Percentiles rank a stretch among this genome's conserved stretches.
Evolutionary conservation across 306 rosid species (phyloP).

Genomic region (Betula pendula): DNA sequence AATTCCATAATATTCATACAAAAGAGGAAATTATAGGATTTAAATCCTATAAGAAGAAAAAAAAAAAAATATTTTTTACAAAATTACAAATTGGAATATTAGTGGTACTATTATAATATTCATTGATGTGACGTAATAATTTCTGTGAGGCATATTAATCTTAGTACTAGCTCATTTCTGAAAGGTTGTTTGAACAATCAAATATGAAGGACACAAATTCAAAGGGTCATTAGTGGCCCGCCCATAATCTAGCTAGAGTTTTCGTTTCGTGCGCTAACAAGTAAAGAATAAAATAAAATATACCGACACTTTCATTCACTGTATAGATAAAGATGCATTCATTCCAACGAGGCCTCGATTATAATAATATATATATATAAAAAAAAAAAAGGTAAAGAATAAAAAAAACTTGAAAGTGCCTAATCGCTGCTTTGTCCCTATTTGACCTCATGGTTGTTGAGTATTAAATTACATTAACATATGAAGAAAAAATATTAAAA

Average conservation of each 20-base stretch:
- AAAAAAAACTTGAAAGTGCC: not conserved
- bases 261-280: not conserved
- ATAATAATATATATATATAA: not conserved
- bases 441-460: conserved; percentile 39
- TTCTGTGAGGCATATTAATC: not conserved
- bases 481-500: not conserved
- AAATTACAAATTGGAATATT: too few relatives aligned
- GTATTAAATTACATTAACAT: conserved; percentile 8
- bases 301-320: not conserved
- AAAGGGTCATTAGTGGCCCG: conserved; percentile 10
- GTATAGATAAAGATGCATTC: too few relatives aligned
- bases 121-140: not conserved
- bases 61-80: too few relatives aligned
- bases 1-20: too few relatives aligned
- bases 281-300: not conserved
- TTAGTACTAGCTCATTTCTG: not conserved
- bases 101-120: too few relatives aligned
- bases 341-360: not conserved
- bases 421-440: not conserved
- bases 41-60: too few relatives aligned
- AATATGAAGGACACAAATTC: conserved; percentile 6
- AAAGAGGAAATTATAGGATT: too few relatives aligned
- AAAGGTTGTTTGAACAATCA: conserved; percentile 9
- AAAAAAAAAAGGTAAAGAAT: not conserved
- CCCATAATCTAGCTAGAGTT: not conserved